phyloP scores from a whole-genome alignment of 176 grass and related monocot species.

The Hsuehochloa calcarea region DNA sequence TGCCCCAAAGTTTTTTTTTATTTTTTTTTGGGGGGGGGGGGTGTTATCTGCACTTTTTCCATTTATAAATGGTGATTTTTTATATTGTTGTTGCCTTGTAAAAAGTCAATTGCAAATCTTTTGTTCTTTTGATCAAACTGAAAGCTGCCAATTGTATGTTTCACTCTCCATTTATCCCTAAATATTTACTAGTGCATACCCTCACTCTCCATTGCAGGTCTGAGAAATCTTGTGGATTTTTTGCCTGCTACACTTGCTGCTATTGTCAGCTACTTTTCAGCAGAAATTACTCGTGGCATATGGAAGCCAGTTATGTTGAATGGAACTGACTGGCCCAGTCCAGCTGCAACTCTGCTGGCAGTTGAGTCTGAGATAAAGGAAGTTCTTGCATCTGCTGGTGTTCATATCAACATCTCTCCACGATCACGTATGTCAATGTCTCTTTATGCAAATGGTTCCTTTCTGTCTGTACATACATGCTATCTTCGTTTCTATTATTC shows the following conservation, averaged over 20 bases:
- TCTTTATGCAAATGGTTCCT: not conserved
- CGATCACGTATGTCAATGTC: constrained; percentile 35
- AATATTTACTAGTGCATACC: constrained; percentile 21
- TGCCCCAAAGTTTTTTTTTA: too few species aligned
- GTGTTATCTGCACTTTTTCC: not conserved
- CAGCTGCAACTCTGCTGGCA: constrained; percentile 47
- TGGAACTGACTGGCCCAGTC: constrained; percentile 78
- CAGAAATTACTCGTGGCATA: constrained; percentile 74
- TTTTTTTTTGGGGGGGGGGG: too few species aligned
- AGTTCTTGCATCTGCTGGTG: constrained; percentile 68
- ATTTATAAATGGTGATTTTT: not conserved
- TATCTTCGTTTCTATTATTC: not conserved
- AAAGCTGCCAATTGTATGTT: not conserved
- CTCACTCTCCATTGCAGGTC: constrained; percentile 50
- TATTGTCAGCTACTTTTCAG: constrained; percentile 64
- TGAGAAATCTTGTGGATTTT: constrained; percentile 70
- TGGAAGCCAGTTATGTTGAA: constrained; percentile 82
- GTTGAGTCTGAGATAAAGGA: constrained; percentile 78
- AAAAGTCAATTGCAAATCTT: not conserved
- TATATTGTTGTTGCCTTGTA: not conserved
- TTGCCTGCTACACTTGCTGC: constrained; percentile 76
- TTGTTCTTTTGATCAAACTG: not conserved
- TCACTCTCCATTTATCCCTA: not conserved
- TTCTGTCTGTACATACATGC: constrained; percentile 4
- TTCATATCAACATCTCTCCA: constrained; percentile 65